Evolutionary conservation across 495 filamentous ascomycete genomes (phyloP), one percentile per base, ranked within the genome.

Genomic region (Hypoxylon lienhwacheense): DNA sequence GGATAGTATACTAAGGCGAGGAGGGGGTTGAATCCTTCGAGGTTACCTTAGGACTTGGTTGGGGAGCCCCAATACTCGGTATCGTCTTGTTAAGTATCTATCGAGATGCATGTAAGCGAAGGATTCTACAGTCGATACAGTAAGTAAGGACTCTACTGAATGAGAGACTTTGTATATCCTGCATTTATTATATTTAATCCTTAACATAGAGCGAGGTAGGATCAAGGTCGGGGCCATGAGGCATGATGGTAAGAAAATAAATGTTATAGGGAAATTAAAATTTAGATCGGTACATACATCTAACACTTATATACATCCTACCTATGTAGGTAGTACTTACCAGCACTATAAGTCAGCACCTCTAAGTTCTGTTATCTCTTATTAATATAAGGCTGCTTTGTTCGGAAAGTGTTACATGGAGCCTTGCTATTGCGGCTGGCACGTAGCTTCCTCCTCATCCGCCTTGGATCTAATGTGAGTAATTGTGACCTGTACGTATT

Each of bases 1-100:
- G 11, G 31, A 34, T 31, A 44, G 12, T 43, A 55, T 55, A 61
- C 51, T 61, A 54, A 61, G 24, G 20, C 28, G 7, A 17, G 8
- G 35, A 55, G 26, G 42, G 46, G 35, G 24, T 36, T 8, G 58
- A 48, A 61, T 61, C 58, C 58, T 56, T 61, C 47, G 47, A 61
- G 48, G 52, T 52, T 55, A 61, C 57, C 33, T 41, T 42, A n/a
- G 36, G 37, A 22, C 48, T 35, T 36, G 37, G 10, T 20, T 36
- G 42, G 35, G 51, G 47, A 42, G n/a, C 42, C 19, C 31, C 32
- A 33, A 28, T 33, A 31, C 37, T 32, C 20, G 19, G 37, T 40
- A 39, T 43, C 47, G 40, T 41, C 34, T 34, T 32, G 47, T 48
- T 35, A 40, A 48, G 24, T 33, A 36, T 28, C n/a, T 4, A 42